Conservation (phyloP, 2,329 filamentous ascomycete species). For the Nannizziopsis arthrosporioides region DNA sequence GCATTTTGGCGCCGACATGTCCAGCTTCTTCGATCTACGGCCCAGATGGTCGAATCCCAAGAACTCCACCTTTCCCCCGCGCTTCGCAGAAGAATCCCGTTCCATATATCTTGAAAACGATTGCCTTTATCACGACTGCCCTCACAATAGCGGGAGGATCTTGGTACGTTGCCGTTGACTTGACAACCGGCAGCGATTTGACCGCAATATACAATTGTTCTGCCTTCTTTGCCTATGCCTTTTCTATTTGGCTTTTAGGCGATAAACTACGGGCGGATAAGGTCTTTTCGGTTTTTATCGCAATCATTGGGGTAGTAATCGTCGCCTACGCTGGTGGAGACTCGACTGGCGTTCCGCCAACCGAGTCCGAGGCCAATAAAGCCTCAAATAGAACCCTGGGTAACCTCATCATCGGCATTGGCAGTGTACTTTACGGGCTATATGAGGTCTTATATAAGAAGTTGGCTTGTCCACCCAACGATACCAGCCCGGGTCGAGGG, state of each 20-base stretch:
- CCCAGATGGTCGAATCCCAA: conserved; percentile 75
- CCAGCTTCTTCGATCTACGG: conserved; percentile 52
- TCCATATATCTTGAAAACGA: conserved; percentile 67
- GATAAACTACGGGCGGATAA: conserved; percentile 79
- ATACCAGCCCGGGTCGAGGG: conserved; percentile 69
- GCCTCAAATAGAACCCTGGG: conserved; percentile 62
- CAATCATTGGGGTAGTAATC: conserved; percentile 81
- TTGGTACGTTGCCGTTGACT: conserved; percentile 90
- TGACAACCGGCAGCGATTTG: conserved; percentile 85
- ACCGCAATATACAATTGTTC: conserved; percentile 99
- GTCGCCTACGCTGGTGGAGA: conserved; percentile 80
- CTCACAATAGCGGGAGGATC: conserved; percentile 82
- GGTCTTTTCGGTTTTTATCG: conserved; percentile 71
- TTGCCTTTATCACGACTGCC: conserved; percentile 68
- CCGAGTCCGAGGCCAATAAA: conserved; percentile 31
- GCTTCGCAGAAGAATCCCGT: conserved; percentile 40
- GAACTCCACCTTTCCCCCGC: conserved; percentile 50
- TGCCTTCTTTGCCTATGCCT: conserved; percentile 96
- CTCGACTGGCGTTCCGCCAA: conserved; percentile 34
- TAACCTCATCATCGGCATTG: conserved; percentile 82
- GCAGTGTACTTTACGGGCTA: conserved; percentile 84
- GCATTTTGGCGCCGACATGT: conserved; percentile 72
- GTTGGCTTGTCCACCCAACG: conserved; percentile 83
- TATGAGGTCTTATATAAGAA: conserved; percentile 97
- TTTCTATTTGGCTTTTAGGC: conserved; percentile 77